Evolutionary conservation across 2,329 filamentous ascomycete genomes (phyloP).

Genomic region (Pseudogymnoascus sp.): DNA sequence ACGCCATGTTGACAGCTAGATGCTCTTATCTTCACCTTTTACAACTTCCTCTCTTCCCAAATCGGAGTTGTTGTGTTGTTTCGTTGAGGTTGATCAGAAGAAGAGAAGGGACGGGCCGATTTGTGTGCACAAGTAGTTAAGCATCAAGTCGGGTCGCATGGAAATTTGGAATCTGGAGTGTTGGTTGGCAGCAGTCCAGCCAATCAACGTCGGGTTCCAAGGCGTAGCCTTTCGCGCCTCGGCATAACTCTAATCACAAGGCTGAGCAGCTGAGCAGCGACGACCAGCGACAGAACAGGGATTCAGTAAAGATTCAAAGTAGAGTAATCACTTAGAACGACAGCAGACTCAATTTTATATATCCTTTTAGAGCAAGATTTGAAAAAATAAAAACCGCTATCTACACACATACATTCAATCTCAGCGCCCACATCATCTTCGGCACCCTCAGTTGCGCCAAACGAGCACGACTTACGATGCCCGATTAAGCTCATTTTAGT

Average conservation of each 20-base stretch:
- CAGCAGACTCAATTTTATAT: background rate
- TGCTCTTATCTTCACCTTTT: background rate
- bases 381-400: no score
- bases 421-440: no score
- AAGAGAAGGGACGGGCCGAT: background rate
- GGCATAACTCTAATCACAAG: conserved; percentile 7
- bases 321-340: background rate
- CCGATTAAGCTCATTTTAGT: no score
- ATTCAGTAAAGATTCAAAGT: background rate
- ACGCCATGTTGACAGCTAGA: background rate
- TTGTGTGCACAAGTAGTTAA: background rate
- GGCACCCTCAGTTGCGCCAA: no score
- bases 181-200: background rate
- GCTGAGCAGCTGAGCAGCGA: background rate
- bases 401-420: no score
- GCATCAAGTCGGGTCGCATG: no score
- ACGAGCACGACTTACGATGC: no score
- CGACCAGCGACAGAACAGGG: background rate
- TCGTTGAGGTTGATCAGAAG: background rate
- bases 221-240: background rate
- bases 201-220: background rate
- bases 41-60: conserved; percentile 3
- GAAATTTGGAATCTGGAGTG: conserved; percentile 1
- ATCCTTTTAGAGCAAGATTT: no score
- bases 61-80: background rate